Evolutionary conservation across 192 early-diverging fungal genomes (phyloP), one percentile per base, ranked within the genome.

Genomic region (Rhizoclosmatium globosum): DNA sequence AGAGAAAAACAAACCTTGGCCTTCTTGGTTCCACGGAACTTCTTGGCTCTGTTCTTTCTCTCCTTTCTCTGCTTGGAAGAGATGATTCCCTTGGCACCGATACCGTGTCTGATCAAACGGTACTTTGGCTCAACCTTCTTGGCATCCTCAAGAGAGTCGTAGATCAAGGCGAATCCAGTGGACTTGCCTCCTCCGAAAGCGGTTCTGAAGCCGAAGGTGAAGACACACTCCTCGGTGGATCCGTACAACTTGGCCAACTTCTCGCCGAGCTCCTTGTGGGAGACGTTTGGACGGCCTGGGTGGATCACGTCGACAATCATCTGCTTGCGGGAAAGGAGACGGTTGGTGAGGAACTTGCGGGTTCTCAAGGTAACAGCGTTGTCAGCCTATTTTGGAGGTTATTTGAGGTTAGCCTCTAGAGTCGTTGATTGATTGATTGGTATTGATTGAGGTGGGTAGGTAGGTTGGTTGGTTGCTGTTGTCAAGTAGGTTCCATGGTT

Each of bases 91-190:
- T 86, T 79, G 82, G 90, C 92, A 79, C 85, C 91, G 75, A 94
- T 84, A 74, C 93, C 89, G 74, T 92, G 84, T 70, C 97, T 89
- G 65, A 93, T 90, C 71, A 97, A 92, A 81, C 97, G 92, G 93
- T 94, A 94, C 92, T 98, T 99, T 86, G 97, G 97, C 92, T 99
- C 97, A 83, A 98, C 95, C 93, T 97, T 98, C 94, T 96, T 97
- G 83, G 92, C 92, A 71, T 94, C 87, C 75, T 97, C 96, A 81
- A 97, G 84, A 79, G 91, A 89, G 87, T 98, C 95, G 93, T 99
- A 97, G 90, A 99, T 93, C 81, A 98, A 89, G 68, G 92, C 97
- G 83, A 98, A 98, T 68, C 96, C 97, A 79, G 94, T 96, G 47
- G 94, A 92, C 85, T 94, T 93, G 86, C 96, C 96, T 81, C 97